Evolutionary conservation across 2,329 filamentous ascomycete species (phyloP).

Genomic region (Talaromyces sp.): DNA sequence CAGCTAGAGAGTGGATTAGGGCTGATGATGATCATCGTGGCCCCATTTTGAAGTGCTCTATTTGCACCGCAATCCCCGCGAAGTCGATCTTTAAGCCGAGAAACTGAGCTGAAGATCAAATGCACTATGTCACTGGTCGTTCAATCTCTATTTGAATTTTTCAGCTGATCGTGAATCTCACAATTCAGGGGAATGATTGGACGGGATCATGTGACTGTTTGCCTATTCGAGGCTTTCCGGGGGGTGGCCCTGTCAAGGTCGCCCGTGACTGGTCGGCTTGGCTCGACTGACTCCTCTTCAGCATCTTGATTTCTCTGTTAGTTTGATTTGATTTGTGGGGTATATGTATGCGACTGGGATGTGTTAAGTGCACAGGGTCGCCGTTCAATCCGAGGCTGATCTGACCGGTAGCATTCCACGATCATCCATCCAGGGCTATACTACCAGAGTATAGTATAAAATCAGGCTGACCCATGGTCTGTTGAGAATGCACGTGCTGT

Average conservation of each 20-base stretch:
- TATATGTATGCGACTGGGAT: background rate
- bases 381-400: background rate
- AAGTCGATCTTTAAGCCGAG: background rate
- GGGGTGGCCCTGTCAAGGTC: background rate
- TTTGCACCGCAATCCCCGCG: background rate
- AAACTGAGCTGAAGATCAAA: background rate
- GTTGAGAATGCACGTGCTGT: slow-evolving; percentile 1
- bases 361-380: background rate
- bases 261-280: background rate
- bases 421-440: background rate
- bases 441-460: too few species aligned
- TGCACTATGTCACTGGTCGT: background rate
- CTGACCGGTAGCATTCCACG: background rate
- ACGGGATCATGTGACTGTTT: background rate
- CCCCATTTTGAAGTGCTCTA: background rate
- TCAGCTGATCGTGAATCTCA: background rate
- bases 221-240: background rate
- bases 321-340: background rate
- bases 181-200: background rate
- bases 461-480: background rate
- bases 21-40: background rate
- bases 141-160: background rate
- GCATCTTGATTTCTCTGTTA: background rate
- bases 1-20: background rate
- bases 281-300: background rate